Percentiles rank a stretch among this genome's conserved stretches.
Evolutionary conservation across 1,139 yeast genomes (phyloP).

Genomic region (Geotrichum phurueaensis): DNA sequence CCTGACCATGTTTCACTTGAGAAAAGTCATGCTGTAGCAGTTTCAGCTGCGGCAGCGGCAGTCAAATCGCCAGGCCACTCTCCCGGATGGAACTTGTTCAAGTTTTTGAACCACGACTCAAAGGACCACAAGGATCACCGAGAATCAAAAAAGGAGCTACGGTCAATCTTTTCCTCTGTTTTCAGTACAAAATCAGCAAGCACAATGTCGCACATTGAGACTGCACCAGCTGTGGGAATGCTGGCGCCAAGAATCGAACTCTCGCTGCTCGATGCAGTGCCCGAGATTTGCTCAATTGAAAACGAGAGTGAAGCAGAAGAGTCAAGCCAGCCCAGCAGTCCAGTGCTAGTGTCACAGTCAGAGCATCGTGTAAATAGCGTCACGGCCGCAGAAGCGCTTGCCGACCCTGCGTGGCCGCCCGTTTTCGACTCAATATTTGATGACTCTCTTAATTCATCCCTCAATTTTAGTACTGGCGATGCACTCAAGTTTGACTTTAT

Average conservation of each 20-base stretch:
- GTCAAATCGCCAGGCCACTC: not conserved
- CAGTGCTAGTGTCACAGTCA: not conserved
- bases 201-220: not conserved
- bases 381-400: not conserved
- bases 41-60: not conserved
- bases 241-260: not conserved
- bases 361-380: not conserved
- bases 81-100: not conserved
- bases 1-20: not conserved
- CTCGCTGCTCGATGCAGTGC: not conserved
- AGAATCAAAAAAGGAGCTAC: not conserved
- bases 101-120: not conserved
- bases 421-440: not conserved
- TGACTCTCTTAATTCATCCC: not conserved
- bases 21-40: not conserved
- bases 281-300: not conserved
- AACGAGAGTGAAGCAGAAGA: not conserved
- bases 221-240: not conserved
- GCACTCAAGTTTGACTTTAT: not conserved
- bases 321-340: not conserved
- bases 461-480: not conserved
- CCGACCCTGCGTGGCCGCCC: not conserved
- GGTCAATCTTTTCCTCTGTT: not conserved
- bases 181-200: not conserved
- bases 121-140: not conserved